Evolutionary conservation across 352 stramenopile species (phyloP), one percentile per base, ranked within the genome.

Genomic region (Phytophthora megakarya): DNA sequence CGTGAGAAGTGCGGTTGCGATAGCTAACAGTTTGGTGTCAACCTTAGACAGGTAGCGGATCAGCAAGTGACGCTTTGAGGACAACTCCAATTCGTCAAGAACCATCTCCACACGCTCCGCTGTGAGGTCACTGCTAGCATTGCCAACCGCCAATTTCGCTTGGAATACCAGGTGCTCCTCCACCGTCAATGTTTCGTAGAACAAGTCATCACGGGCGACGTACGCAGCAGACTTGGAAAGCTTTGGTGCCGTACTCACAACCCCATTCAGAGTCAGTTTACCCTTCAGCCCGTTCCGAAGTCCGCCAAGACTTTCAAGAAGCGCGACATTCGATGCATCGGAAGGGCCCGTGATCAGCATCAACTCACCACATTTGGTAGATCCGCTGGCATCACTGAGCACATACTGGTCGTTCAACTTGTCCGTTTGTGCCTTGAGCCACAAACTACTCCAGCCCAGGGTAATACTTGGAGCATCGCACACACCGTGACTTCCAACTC

Each of bases 1-100:
- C 0, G 61, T 78, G 10, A 97, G 65, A 5, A 97, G 50, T 57
- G 93, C 84, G 26, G 91, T 93, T 0, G 83, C 91, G 32, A 97
- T 76, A 12, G 83, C 79, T 4, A 97, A 78, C 1, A 90, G 73
- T 70, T 97, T 97, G 30, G 76, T 73, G 40, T 97, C 82, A 21
- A 44, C 61, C 3, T 19, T 5, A 2, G 73, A 72, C 35, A 81
- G 43, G 22, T 71, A 69, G 5, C 54, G 61, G 43, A 78, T 78
- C n/a, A 70, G 40, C 22, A 65, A 32, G 47, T 76, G 57, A 11
- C 73, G 73, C 45, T 71, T 64, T 0, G 32, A 32, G 15, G 23
- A 43, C 35, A 78, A 35, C 9, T 73, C 58, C 43, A 74, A 42
- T 47, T 81, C 69, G 11, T 78, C 61, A 19, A 81, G 58, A 37